Evolutionary conservation across 1,284 basidiomycete genomes (phyloP).

Genomic region (Trichosporon sp.): DNA sequence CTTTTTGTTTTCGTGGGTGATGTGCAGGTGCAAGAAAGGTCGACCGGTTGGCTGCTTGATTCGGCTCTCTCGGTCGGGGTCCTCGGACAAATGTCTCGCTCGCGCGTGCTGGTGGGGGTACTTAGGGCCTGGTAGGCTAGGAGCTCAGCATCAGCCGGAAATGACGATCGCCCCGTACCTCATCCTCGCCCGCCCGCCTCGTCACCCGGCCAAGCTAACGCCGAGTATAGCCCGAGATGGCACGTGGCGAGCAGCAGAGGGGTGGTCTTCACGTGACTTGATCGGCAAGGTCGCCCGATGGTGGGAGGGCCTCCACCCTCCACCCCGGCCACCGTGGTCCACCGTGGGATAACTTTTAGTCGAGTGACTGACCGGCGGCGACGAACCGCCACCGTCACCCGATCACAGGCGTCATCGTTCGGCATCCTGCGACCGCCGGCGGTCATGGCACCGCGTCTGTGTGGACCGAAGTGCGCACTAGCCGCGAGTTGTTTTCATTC

Average conservation of each 20-base stretch:
- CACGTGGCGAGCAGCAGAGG: too few species aligned
- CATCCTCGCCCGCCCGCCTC: neutral
- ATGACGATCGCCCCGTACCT: neutral
- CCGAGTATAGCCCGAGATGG: neutral
- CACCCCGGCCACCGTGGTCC: neutral
- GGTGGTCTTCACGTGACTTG: neutral
- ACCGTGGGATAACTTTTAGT: neutral
- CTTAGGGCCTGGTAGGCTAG: too few species aligned
- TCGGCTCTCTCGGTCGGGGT: neutral
- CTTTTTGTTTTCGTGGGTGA: neutral
- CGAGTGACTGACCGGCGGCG: neutral
- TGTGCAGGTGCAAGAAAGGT: neutral
- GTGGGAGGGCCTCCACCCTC: neutral
- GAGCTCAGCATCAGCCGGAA: neutral
- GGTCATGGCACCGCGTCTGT: neutral
- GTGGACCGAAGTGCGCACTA: too few species aligned
- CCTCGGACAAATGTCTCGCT: neutral
- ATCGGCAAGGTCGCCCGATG: too few species aligned
- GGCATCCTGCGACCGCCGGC: neutral
- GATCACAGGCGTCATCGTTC: neutral
- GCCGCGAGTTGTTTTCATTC: neutral
- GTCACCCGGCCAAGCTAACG: neutral
- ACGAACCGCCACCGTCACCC: neutral
- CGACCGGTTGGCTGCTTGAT: neutral
- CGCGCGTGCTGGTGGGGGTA: neutral